phyloP scores from a whole-genome alignment of 1,284 basidiomycete genomes.

The Boletus semigastroideus region DNA sequence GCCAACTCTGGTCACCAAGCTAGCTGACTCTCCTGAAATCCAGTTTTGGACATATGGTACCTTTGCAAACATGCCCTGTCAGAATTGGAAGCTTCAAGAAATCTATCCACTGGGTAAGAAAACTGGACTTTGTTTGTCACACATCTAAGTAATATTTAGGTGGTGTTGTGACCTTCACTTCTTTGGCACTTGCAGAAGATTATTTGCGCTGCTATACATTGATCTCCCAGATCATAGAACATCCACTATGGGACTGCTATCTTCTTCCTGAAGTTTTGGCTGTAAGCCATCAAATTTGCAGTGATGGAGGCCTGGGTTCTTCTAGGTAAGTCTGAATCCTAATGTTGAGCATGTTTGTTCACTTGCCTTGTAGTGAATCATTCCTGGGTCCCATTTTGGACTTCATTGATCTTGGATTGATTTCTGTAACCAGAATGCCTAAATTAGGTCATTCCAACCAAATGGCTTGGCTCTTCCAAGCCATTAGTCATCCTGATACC shows the following conservation, averaged over 20 bases:
- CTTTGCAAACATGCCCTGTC: conserved; percentile 46
- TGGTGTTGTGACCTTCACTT: conserved; percentile 66
- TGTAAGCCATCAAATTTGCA: conserved; percentile 33
- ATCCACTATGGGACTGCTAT: conserved; percentile 67
- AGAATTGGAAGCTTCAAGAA: conserved; percentile 58
- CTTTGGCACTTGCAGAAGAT: conserved; percentile 53
- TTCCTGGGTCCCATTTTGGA: conserved; percentile 26
- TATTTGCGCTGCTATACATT: conserved; percentile 43
- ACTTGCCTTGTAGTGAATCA: conserved; percentile 13
- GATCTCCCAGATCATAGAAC: conserved; percentile 50
- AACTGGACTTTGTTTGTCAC: not conserved
- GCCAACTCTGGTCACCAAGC: conserved; percentile 45
- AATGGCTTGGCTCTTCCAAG: conserved; percentile 22
- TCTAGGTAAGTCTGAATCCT: conserved; percentile 26
- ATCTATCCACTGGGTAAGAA: conserved; percentile 62
- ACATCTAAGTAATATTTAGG: conserved; percentile 40
- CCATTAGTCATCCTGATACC: conserved; percentile 7
- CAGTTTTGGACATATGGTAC: conserved; percentile 69
- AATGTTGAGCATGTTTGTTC: not conserved
- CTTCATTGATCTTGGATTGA: conserved; percentile 18
- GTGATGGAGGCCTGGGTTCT: conserved; percentile 28
- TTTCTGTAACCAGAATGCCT: conserved; percentile 24
- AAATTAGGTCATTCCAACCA: conserved; percentile 1
- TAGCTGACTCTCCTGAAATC: conserved; percentile 41
- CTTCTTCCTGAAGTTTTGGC: conserved; percentile 60